Evolutionary conservation across 75 land plant genomes (phyloP).

Genomic region (Ceratopteris richardii): DNA sequence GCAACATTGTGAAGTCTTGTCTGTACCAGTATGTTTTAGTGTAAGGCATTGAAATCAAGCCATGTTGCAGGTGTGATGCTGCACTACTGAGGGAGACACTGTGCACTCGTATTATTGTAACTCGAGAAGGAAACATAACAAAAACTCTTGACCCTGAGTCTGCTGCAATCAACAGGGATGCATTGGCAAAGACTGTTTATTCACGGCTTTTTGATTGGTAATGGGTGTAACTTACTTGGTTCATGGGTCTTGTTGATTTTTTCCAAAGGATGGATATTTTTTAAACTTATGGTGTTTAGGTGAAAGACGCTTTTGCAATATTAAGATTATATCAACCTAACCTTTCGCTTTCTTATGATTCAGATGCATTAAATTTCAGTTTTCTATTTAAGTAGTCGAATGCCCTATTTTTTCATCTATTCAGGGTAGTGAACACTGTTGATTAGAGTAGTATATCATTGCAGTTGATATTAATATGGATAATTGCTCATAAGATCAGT

Average conservation of each 20-base stretch:
- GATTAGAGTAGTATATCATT: too few species aligned
- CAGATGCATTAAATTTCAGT: too few species aligned
- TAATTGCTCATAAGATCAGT: too few species aligned
- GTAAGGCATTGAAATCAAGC: not conserved
- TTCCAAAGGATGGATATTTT: not conserved
- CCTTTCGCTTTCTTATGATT: too few species aligned
- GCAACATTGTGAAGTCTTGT: not conserved
- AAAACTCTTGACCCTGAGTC: conserved; percentile 59
- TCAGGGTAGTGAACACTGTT: too few species aligned
- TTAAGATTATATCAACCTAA: too few species aligned
- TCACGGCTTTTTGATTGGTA: conserved; percentile 28
- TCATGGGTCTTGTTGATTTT: not conserved
- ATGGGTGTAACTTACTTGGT: conserved; percentile 1
- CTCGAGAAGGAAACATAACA: conserved; percentile 79
- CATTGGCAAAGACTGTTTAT: conserved; percentile 21
- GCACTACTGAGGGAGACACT: conserved; percentile 55
- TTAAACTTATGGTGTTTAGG: too few species aligned
- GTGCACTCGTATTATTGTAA: conserved; percentile 74
- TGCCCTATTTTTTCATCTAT: too few species aligned
- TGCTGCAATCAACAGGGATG: conserved; percentile 19
- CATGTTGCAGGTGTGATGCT: conserved; percentile 56
- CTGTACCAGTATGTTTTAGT: not conserved
- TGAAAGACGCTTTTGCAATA: too few species aligned
- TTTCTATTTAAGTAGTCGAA: too few species aligned
- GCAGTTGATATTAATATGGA: too few species aligned